phyloP scores from a whole-genome alignment of 2,329 filamentous ascomycete species.

The Apiospora pterosperma region DNA sequence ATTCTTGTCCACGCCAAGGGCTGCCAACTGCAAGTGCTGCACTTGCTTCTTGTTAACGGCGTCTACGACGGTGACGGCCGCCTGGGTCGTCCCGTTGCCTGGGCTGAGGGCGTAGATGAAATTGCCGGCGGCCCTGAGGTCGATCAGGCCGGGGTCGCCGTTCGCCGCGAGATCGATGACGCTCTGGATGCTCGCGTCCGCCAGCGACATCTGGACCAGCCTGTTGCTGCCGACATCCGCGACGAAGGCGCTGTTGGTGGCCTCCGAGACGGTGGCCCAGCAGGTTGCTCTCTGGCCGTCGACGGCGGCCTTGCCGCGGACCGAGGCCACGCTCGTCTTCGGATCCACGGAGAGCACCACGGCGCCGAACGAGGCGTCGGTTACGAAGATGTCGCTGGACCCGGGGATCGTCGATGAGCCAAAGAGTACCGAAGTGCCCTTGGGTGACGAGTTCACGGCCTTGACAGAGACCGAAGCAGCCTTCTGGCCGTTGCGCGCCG shows the following conservation, averaged over 20 bases:
- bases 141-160: conserved; percentile 52
- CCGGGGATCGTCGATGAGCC: conserved; percentile 46
- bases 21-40: not conserved
- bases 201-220: conserved; percentile 53
- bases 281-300: conserved; percentile 53
- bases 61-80: conserved; percentile 36
- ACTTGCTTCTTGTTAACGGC: not conserved
- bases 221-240: conserved; percentile 51
- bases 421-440: conserved; percentile 56
- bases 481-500: too few relatives aligned
- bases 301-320: conserved; percentile 38
- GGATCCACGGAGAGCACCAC: conserved; percentile 43
- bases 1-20: conserved; percentile 1
- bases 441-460: conserved; percentile 38
- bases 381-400: conserved; percentile 45
- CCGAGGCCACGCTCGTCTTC: conserved; percentile 25
- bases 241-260: conserved; percentile 52
- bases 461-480: conserved; percentile 16
- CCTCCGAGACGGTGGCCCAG: conserved; percentile 50
- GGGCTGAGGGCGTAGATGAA: conserved; percentile 57
- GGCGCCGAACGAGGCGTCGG: conserved; percentile 57
- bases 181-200: conserved; percentile 43
- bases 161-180: conserved; percentile 39
- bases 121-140: conserved; percentile 47
- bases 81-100: conserved; percentile 40